A percentile compares a stretch with the other conserved stretches of the same genome.
These are phyloP conservation scores for Phytopythium kandeliae DNA, from an alignment of 352 stramenopile species.

Conservation along the genomic window DNA sequence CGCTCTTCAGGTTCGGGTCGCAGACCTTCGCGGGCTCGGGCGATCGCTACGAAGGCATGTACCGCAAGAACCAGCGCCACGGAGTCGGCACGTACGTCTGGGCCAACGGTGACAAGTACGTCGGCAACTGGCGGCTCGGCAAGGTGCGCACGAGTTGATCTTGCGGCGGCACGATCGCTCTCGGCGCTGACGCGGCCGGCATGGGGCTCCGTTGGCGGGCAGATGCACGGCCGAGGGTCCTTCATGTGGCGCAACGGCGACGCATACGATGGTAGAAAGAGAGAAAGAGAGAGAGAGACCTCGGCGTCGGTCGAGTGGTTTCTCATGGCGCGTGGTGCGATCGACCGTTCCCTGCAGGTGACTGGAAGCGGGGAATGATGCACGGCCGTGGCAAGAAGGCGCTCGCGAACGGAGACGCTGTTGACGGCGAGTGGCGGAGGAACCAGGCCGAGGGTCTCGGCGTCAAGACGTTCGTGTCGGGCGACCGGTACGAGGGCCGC, in stretches of 20 bases:
- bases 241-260: conserved; percentile 77
- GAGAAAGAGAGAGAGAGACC: too few species aligned
- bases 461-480: conserved; percentile 54
- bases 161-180: too few species aligned
- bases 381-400: conserved; percentile 70
- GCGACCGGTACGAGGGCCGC: conserved; percentile 63
- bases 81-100: conserved; percentile 83
- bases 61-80: conserved; percentile 81
- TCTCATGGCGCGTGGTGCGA: background rate
- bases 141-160: conserved; percentile 28
- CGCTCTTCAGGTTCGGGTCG: conserved; percentile 65
- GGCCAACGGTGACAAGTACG: conserved; percentile 88
- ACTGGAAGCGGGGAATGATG: conserved; percentile 77
- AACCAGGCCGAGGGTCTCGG: conserved; percentile 60
- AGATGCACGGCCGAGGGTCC: conserved; percentile 74
- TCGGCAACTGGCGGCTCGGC: conserved; percentile 76
- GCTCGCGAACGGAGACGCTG: conserved; percentile 47
- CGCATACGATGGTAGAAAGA: conserved; percentile 63
- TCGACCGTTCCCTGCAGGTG: conserved; percentile 20
- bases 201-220: background rate
- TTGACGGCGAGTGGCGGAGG: conserved; percentile 57
- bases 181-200: background rate
- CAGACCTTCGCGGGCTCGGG: conserved; percentile 74
- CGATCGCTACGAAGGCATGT: conserved; percentile 86
- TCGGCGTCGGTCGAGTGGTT: background rate